Base-by-base conservation (phyloP, 1,284 basidiomycete genomes). In the Xerocomus amazonicus region DNA sequence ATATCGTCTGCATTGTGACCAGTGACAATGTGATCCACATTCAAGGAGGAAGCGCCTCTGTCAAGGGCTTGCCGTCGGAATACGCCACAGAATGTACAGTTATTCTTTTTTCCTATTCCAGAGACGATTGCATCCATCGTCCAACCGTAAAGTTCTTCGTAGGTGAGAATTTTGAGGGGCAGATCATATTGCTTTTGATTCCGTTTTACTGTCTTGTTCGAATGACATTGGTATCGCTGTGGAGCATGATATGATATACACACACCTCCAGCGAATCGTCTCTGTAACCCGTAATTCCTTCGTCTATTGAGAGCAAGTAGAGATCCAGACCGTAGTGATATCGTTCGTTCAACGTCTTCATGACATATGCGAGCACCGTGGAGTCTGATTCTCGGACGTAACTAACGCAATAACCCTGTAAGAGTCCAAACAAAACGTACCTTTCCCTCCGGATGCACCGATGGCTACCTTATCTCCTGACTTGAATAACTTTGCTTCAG, bases 1-100 rank as follows among this genome's bases (percentile, higher is more conserved):
- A 99, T 95, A 69, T 99, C 96, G 62, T 99, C 96, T 31, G 96
- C 96, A 66, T 99, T 99, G 70, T 99, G 96, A 0, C 96, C 96
- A 0, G 96, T 99, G 3, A 99, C 95, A 54, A 99, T 98, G 65
- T 99, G 97, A 60, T 98, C 94, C 8, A 99, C 94, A 28, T 84
- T 78, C 31, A 99, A 74, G 62, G 86, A 82, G 2, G 90, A 83
- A 1, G 96, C 97, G 1, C 96, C 96, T 51, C 96, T 79, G 71
- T 99, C 96, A 14, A 99, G 79, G 3, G 97, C 96, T 69, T 99
- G 97, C 34, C 96, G 77, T 43, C 96, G 77, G 65, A 99, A 99
- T 3, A 99, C 96, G 23, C 96, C 96, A 66, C 96, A 99, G 68
- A 98, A 99, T 0, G 96, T 99, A 70, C 96, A 99, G 63, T 99